A percentile compares a stretch with the other conserved stretches of the same genome.
Evolutionary conservation across 495 filamentous ascomycete genomes (phyloP).

Genomic region (Patellaria atrata): DNA sequence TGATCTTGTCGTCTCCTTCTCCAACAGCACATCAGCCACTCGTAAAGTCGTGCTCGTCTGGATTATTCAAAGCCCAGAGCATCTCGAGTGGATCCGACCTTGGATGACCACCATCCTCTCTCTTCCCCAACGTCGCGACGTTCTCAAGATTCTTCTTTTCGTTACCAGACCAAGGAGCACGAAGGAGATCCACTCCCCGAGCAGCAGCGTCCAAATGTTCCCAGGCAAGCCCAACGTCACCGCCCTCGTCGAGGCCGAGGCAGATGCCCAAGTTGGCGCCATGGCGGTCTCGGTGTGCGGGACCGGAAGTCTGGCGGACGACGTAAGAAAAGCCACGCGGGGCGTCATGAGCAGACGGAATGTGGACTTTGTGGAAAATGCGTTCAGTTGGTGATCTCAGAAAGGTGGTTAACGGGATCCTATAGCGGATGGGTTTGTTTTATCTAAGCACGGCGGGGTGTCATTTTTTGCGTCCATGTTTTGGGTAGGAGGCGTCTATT

Average conservation of each 20-base stretch:
- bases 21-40: conserved; percentile 60
- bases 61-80: conserved; percentile 76
- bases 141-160: conserved; percentile 74
- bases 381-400: conserved; percentile 93
- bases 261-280: conserved; percentile 61
- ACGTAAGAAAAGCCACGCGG: conserved; percentile 62
- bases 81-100: conserved; percentile 81
- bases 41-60: conserved; percentile 73
- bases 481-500: no score
- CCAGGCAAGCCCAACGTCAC: conserved; percentile 70
- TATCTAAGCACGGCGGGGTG: no score
- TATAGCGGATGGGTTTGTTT: no score
- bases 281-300: conserved; percentile 89
- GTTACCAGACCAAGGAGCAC: conserved; percentile 66
- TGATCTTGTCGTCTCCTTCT: conserved; percentile 59
- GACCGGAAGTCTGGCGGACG: conserved; percentile 68
- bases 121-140: conserved; percentile 60
- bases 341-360: conserved; percentile 45
- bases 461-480: no score
- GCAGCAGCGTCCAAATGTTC: conserved; percentile 68
- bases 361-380: conserved; percentile 77
- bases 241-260: conserved; percentile 60
- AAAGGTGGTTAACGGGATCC: no score
- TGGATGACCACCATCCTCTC: conserved; percentile 83
- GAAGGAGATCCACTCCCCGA: conserved; percentile 55